Evolutionary conservation across 225 moss, liverwort and hornwort species (phyloP).

Genomic region (Pleurozium schreberi): DNA sequence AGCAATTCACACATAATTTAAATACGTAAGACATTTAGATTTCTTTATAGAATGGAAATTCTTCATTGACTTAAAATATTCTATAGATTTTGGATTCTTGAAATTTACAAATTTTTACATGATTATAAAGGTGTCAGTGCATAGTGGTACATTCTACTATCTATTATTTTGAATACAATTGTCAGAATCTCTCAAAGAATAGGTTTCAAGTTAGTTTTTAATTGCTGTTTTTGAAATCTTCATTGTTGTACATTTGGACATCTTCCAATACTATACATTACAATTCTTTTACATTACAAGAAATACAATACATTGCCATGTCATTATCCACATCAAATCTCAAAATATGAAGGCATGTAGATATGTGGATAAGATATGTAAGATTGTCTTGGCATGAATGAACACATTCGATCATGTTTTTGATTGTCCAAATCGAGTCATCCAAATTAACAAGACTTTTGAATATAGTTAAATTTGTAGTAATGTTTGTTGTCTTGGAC

Average conservation of each 20-base stretch:
- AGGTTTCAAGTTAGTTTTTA: neutral
- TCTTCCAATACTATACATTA: too few relatives aligned
- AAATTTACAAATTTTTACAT: too few relatives aligned
- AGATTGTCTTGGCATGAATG: neutral
- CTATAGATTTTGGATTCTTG: neutral
- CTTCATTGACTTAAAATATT: neutral
- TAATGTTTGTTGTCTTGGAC: neutral
- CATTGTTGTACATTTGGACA: neutral
- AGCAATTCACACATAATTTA: too few relatives aligned
- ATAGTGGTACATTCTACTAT: neutral
- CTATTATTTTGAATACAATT: too few relatives aligned
- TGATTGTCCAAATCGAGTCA: neutral
- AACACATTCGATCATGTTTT: neutral
- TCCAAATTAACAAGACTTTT: neutral
- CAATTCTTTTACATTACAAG: too few relatives aligned
- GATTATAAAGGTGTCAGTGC: accelerated
- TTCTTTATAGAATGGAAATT: neutral
- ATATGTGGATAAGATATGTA: too few relatives aligned
- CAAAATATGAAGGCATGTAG: neutral
- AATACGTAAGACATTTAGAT: too few relatives aligned
- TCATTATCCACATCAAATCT: neutral
- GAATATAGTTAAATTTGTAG: neutral
- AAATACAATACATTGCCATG: neutral
- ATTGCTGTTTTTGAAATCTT: neutral
- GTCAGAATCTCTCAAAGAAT: neutral